Evolutionary conservation across 495 filamentous ascomycete genomes (phyloP).

Genomic region (Parathielavia appendiculata): DNA sequence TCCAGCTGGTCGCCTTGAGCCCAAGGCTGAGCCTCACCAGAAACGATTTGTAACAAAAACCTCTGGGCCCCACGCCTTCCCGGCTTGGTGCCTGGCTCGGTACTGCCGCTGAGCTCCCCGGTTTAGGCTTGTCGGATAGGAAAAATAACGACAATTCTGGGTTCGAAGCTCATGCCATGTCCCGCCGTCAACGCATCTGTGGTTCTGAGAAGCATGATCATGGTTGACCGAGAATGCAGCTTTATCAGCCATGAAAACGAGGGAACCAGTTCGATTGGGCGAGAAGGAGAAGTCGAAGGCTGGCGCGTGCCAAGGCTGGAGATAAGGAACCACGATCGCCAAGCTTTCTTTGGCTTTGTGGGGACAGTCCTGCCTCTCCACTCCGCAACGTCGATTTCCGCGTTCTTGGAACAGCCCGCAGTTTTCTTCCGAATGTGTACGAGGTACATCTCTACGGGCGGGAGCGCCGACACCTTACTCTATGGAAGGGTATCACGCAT

Average conservation of each 20-base stretch:
- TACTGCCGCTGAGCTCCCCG: not conserved
- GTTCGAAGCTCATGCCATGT: not conserved
- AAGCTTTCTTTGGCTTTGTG: constrained; percentile 13
- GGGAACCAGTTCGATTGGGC: not conserved
- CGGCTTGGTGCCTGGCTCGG: constrained; percentile 3
- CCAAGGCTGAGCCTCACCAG: constrained; percentile 9
- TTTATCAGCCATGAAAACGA: not conserved
- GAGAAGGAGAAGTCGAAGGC: not conserved
- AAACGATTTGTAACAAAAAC: constrained; percentile 23
- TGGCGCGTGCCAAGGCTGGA: not conserved
- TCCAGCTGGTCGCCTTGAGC: not conserved
- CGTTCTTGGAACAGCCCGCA: no score
- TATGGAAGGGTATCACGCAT: no score
- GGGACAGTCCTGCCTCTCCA: not conserved
- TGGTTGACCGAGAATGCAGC: not conserved
- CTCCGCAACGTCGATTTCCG: not conserved
- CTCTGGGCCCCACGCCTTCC: constrained; percentile 12
- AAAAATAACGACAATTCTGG: not conserved
- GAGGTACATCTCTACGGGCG: no score
- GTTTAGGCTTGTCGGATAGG: constrained; percentile 1
- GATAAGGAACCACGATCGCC: constrained; percentile 14
- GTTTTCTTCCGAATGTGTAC: no score
- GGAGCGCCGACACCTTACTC: not conserved
- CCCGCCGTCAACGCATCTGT: not conserved
- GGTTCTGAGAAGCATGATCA: not conserved